These are phyloP conservation scores for Trifolium subterraneum DNA, from an alignment of 306 rosid genomes.

Conservation along the genomic window DNA sequence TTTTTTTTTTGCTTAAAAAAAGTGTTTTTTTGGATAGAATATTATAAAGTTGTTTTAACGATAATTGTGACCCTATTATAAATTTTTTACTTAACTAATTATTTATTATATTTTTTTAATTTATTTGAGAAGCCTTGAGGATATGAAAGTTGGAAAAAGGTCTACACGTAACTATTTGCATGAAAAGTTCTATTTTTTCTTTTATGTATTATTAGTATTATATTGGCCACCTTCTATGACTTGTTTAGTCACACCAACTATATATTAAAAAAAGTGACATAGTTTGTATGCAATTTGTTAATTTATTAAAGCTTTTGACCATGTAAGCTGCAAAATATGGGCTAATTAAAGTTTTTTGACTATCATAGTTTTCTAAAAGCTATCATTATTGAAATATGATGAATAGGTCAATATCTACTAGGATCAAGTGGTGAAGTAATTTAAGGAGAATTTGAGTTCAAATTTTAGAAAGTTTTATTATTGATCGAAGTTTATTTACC, in stretches of 20 bases:
- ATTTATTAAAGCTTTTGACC: constrained; percentile 36
- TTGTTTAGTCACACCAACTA: constrained; percentile 35
- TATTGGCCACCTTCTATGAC: constrained; percentile 24
- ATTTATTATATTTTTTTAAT: neutral
- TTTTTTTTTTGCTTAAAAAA: too few species aligned
- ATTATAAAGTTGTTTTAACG: too few species aligned
- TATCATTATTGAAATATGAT: constrained; percentile 3
- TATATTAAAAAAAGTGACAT: neutral
- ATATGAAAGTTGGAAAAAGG: neutral
- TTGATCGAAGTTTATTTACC: too few species aligned
- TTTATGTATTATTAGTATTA: neutral
- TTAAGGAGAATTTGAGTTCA: too few species aligned
- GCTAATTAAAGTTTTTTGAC: constrained; percentile 20
- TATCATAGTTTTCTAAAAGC: neutral
- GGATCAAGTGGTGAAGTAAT: too few species aligned
- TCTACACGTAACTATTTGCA: neutral
- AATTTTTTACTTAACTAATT: neutral
- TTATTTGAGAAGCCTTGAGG: neutral
- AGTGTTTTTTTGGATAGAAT: too few species aligned
- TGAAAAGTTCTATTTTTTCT: constrained; percentile 27
- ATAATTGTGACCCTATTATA: too few species aligned
- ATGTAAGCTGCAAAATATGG: constrained; percentile 1
- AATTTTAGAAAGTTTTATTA: too few species aligned
- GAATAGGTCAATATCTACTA: neutral
- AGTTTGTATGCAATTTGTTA: neutral